Conservation (phyloP, 2,329 filamentous ascomycete species). For the Calonectria honghensis region DNA sequence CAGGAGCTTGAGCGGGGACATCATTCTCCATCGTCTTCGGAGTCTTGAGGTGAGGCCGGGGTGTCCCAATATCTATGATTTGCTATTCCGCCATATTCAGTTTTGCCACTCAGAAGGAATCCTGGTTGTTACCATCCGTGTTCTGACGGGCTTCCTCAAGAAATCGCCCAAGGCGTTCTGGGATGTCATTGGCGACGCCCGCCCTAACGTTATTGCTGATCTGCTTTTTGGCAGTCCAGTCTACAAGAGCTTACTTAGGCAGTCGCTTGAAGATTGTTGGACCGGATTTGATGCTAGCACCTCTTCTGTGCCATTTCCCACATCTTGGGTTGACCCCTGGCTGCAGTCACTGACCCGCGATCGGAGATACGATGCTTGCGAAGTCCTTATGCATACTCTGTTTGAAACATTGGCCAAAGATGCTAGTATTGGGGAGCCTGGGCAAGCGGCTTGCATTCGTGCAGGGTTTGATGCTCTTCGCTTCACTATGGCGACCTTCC, state of each 20-base stretch:
- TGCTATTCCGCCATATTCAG: conserved; percentile 74
- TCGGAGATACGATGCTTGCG: conserved; percentile 86
- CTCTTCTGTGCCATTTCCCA: conserved; percentile 76
- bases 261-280: conserved; percentile 72
- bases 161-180: conserved; percentile 89
- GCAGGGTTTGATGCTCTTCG: conserved; percentile 78
- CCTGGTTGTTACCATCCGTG: conserved; percentile 81
- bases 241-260: conserved; percentile 76
- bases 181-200: conserved; percentile 89
- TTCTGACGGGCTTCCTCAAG: conserved; percentile 81
- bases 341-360: conserved; percentile 84
- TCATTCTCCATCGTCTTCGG: conserved; percentile 86
- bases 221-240: conserved; percentile 85
- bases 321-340: conserved; percentile 87
- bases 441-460: conserved; percentile 77
- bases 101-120: conserved; percentile 72
- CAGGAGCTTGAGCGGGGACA: conserved; percentile 81
- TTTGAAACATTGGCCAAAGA: conserved; percentile 78
- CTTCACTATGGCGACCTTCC: conserved; percentile 74
- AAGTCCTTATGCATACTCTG: conserved; percentile 85
- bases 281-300: conserved; percentile 63
- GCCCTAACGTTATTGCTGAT: conserved; percentile 87
- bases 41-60: conserved; percentile 81
- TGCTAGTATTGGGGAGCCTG: conserved; percentile 71
- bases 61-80: conserved; percentile 79